Evolutionary conservation across 345 rosid genomes (phyloP).

Genomic region (Hypericum androsaemum): DNA sequence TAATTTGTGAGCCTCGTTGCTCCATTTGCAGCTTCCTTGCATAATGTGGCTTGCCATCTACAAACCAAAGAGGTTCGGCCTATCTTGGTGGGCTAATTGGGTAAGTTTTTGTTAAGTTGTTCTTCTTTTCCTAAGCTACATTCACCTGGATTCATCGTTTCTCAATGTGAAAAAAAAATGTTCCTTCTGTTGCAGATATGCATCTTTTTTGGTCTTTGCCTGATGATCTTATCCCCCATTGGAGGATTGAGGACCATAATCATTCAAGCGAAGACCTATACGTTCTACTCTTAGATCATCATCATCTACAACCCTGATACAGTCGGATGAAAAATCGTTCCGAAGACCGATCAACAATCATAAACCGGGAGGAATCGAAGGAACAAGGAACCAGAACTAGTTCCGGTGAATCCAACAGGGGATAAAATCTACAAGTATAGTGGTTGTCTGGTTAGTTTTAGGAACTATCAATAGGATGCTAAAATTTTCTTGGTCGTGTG

Average conservation of each 20-base stretch:
- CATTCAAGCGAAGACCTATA: constrained; percentile 39
- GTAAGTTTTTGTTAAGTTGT: constrained; percentile 20
- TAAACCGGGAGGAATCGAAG: too few species aligned
- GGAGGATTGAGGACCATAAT: constrained; percentile 75
- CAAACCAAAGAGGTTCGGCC: constrained; percentile 43
- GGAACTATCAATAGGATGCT: too few species aligned
- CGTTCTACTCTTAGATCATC: constrained; percentile 37
- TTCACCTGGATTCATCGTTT: constrained; percentile 3
- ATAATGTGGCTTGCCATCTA: constrained; percentile 52
- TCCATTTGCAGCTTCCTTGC: constrained; percentile 50
- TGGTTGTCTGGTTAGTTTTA: too few species aligned
- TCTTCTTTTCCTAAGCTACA: constrained; percentile 14
- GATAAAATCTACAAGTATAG: too few species aligned
- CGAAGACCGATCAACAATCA: too few species aligned
- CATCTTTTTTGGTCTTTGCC: constrained; percentile 43
- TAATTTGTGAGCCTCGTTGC: not conserved
- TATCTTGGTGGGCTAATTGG: constrained; percentile 70
- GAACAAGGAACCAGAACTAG: too few species aligned
- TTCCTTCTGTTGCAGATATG: constrained; percentile 49
- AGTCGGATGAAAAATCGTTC: too few species aligned
- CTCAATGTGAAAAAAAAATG: not conserved
- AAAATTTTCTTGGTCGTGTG: too few species aligned
- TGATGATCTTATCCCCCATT: constrained; percentile 70
- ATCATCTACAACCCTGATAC: too few species aligned
- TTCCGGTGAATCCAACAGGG: too few species aligned